A percentile compares a stretch with the other conserved stretches of the same genome.
These are phyloP conservation scores for Thalia dealbata DNA, from an alignment of 176 grass and related monocot genomes.

Conservation along the genomic window DNA sequence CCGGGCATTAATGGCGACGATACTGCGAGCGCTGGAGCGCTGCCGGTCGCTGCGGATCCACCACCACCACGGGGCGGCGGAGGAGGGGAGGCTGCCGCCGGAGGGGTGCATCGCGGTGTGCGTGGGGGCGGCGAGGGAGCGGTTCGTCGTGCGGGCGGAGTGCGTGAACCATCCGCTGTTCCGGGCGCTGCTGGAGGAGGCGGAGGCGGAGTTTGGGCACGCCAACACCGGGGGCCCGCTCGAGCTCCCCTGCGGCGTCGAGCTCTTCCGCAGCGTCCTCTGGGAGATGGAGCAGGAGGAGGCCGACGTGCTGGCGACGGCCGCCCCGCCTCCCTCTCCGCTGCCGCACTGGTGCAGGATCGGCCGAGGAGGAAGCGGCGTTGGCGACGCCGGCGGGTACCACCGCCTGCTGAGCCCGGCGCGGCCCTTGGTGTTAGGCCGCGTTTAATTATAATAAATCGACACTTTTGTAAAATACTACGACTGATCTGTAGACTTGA, in stretches of 20 bases:
- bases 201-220: conserved; percentile 46
- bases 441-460: too few relatives aligned
- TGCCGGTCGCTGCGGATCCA: conserved; percentile 22
- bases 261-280: conserved; percentile 27
- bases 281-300: conserved; percentile 40
- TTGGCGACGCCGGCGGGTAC: too few relatives aligned
- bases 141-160: conserved; percentile 39
- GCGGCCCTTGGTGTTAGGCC: too few relatives aligned
- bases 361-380: not conserved
- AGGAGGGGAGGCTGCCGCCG: not conserved
- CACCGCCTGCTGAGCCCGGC: too few relatives aligned
- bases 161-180: conserved; percentile 48
- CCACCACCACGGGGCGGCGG: not conserved
- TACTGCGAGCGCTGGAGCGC: conserved; percentile 42
- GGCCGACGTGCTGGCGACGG: not conserved
- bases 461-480: too few relatives aligned
- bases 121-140: conserved; percentile 32
- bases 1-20: not conserved
- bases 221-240: conserved; percentile 33
- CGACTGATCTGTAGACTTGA: too few relatives aligned
- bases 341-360: not conserved
- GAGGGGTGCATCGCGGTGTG: conserved; percentile 40
- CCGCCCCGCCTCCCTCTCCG: not conserved
- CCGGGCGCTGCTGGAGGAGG: conserved; percentile 37
- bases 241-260: conserved; percentile 40